A percentile compares a stretch with the other conserved stretches of the same genome.
These are phyloP conservation scores for Fagus crenata DNA, from an alignment of 306 rosid genomes.

Conservation along the genomic window DNA sequence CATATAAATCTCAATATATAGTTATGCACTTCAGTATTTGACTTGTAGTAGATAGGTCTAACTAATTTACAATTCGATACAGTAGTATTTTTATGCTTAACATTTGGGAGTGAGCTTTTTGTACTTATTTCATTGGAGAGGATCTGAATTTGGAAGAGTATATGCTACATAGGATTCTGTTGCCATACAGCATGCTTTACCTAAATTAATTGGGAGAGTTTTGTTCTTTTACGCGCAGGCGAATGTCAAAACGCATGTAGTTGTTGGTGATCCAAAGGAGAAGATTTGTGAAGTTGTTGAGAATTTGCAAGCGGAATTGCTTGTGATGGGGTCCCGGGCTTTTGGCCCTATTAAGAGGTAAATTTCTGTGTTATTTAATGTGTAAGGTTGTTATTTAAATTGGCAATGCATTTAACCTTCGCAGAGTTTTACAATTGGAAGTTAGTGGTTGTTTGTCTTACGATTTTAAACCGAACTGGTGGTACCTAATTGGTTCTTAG, in stretches of 20 bases:
- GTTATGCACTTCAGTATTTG: not conserved
- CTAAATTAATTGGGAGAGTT: not conserved
- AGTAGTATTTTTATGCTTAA: not conserved
- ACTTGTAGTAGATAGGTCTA: not conserved
- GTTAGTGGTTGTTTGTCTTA: not conserved
- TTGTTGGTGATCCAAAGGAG: conserved; percentile 88
- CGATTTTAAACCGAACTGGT: not conserved
- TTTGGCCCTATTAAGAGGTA: conserved; percentile 86
- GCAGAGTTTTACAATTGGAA: not conserved
- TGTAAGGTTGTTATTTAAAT: not conserved
- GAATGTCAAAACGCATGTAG: conserved; percentile 60
- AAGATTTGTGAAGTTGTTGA: conserved; percentile 78
- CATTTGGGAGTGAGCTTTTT: no score
- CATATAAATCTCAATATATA: no score
- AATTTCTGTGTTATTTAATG: not conserved
- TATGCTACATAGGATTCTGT: not conserved
- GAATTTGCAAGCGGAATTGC: conserved; percentile 71
- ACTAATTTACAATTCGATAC: not conserved
- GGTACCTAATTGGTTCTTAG: not conserved
- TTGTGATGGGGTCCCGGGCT: conserved; percentile 83
- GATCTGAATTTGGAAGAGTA: no score
- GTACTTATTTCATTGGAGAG: no score
- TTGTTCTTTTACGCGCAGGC: conserved; percentile 30
- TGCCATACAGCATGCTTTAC: not conserved
- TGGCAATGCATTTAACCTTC: not conserved